These are phyloP conservation scores for Lantana camara DNA, from an alignment of 257 asterid species.

Conservation along the genomic window DNA sequence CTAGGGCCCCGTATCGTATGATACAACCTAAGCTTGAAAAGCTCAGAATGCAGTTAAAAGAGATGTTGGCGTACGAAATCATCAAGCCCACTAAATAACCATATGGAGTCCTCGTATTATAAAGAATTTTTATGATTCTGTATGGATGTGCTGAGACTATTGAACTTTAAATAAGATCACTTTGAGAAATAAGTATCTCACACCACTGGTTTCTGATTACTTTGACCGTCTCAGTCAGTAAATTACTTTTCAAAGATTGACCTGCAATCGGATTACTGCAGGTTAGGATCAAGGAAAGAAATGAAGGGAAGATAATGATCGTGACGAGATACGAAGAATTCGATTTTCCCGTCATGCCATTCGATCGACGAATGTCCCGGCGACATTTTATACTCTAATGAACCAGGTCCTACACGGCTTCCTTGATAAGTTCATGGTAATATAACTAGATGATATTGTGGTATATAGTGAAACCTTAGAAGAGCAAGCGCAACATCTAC, in stretches of 20 bases:
- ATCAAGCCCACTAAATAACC: neutral
- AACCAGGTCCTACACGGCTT: neutral
- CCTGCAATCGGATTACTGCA: neutral
- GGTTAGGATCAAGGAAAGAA: slow-evolving; percentile 11
- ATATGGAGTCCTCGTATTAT: neutral
- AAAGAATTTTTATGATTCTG: neutral
- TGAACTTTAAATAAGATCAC: no score
- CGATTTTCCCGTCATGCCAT: no score
- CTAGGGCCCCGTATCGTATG: neutral
- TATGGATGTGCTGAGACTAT: neutral
- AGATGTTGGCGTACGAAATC: neutral
- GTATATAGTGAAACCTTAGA: no score
- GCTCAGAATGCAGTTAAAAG: neutral
- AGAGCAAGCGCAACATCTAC: neutral
- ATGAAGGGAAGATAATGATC: slow-evolving; percentile 8
- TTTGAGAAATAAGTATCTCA: no score
- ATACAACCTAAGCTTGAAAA: neutral
- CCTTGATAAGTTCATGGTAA: neutral
- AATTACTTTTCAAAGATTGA: slow-evolving; percentile 6
- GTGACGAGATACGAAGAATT: neutral
- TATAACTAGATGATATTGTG: neutral
- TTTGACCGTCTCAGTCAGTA: slow-evolving; percentile 1
- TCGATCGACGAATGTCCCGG: no score
- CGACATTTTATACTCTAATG: no score
- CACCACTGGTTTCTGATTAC: neutral